A percentile compares a stretch with the other conserved stretches of the same genome.
These are phyloP conservation scores for Phytophthora pistaciae DNA, from an alignment of 352 stramenopile species.

Conservation along the genomic window DNA sequence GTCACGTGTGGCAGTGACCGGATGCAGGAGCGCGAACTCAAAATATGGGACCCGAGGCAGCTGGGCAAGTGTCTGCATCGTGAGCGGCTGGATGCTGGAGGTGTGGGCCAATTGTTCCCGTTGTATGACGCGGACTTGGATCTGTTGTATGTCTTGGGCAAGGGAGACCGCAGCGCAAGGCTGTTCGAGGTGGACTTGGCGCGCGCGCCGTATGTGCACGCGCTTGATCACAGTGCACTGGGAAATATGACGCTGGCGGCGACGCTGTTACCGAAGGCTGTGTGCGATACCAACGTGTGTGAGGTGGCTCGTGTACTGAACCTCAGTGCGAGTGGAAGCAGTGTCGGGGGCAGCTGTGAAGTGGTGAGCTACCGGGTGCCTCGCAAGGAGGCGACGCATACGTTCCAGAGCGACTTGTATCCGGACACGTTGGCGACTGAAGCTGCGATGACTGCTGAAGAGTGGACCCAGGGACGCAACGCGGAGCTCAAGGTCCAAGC, in stretches of 20 bases:
- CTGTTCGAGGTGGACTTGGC: constrained; percentile 68
- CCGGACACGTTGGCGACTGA: constrained; percentile 55
- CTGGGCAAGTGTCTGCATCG: constrained; percentile 58
- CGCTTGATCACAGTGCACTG: constrained; percentile 63
- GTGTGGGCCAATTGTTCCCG: constrained; percentile 73
- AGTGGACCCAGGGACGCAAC: constrained; percentile 59
- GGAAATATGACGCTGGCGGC: constrained; percentile 67
- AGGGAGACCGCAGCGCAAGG: constrained; percentile 72
- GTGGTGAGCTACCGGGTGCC: constrained; percentile 75
- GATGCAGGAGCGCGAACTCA: constrained; percentile 81
- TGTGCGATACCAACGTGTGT: constrained; percentile 57
- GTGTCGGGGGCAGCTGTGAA: constrained; percentile 57
- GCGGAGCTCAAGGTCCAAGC: constrained; percentile 50
- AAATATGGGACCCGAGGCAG: constrained; percentile 80
- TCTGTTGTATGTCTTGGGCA: constrained; percentile 75
- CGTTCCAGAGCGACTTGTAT: constrained; percentile 86
- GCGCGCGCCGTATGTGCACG: constrained; percentile 46
- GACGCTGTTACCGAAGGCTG: constrained; percentile 60
- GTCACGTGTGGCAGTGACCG: constrained; percentile 67
- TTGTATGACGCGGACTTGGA: constrained; percentile 75
- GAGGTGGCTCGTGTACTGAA: constrained; percentile 77
- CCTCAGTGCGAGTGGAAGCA: constrained; percentile 48
- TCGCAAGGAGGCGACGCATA: constrained; percentile 60
- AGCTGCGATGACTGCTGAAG: constrained; percentile 45
- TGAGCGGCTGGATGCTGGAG: constrained; percentile 70